These are phyloP conservation scores for Malus orientalis DNA, from an alignment of 306 rosid genomes.

Conservation along the genomic window DNA sequence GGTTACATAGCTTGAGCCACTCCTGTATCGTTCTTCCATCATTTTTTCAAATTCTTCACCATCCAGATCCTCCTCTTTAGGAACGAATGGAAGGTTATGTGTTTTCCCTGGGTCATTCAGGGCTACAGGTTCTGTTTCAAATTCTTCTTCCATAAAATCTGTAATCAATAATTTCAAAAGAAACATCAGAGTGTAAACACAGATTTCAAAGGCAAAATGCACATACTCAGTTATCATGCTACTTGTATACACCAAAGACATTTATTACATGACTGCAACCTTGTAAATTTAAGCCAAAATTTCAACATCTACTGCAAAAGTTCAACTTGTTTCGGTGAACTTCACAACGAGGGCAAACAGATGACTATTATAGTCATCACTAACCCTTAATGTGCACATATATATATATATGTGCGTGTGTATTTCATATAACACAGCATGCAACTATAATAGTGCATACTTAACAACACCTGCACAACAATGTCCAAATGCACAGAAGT, in stretches of 20 bases:
- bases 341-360: neutral
- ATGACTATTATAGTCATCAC: neutral
- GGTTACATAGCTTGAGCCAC: conserved; percentile 24
- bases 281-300: neutral
- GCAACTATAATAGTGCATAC: neutral
- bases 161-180: neutral
- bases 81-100: conserved; percentile 34
- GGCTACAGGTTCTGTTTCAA: conserved; percentile 22
- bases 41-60: conserved; percentile 76
- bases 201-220: neutral
- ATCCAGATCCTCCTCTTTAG: conserved; percentile 73
- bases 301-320: neutral
- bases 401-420: neutral
- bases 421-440: neutral
- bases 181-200: neutral
- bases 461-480: neutral
- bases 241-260: neutral
- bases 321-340: too few species aligned
- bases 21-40: conserved; percentile 59
- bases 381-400: neutral
- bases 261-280: neutral
- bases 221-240: neutral
- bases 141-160: conserved; percentile 59
- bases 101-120: conserved; percentile 35
- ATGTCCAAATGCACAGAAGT: neutral